Conservation (phyloP, 257 asterid species). For the Ligustrum vulgare region DNA sequence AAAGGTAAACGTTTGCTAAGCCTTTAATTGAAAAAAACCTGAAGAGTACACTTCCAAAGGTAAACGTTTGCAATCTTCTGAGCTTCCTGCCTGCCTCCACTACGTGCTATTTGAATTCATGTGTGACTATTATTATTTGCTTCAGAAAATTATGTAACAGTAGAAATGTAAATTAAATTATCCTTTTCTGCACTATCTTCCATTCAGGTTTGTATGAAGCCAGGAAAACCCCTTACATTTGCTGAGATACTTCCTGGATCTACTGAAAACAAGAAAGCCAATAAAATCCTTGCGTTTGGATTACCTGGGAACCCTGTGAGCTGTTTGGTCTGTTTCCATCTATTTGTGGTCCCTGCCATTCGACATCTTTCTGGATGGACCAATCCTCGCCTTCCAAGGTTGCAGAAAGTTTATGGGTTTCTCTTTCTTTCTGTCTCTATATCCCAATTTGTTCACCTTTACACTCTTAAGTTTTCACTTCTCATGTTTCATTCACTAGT, state of each 20-base stretch:
- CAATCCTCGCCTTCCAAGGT: constrained; percentile 87
- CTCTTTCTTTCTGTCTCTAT: constrained; percentile 22
- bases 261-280: constrained; percentile 32
- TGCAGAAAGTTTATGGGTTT: constrained; percentile 29
- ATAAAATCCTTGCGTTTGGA: constrained; percentile 88
- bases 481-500: constrained; percentile 10
- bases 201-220: constrained; percentile 83
- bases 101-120: neutral
- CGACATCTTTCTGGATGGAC: constrained; percentile 89
- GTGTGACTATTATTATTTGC: neutral
- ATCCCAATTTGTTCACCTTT: constrained; percentile 10
- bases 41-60: too few relatives aligned
- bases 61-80: constrained; percentile 12
- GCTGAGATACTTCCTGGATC: constrained; percentile 65
- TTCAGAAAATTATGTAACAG: constrained; percentile 13
- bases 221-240: constrained; percentile 95
- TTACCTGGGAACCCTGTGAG: constrained; percentile 99
- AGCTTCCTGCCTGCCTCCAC: constrained; percentile 21
- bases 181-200: constrained; percentile 20
- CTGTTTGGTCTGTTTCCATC: constrained; percentile 90
- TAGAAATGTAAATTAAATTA: neutral
- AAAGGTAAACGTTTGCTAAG: constrained; percentile 78
- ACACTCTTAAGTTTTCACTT: constrained; percentile 7
- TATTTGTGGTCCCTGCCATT: constrained; percentile 88
- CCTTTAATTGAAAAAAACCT: constrained; percentile 71